phyloP scores from a whole-genome alignment of 192 early-diverging fungal species.

The Thamnidium elegans region DNA sequence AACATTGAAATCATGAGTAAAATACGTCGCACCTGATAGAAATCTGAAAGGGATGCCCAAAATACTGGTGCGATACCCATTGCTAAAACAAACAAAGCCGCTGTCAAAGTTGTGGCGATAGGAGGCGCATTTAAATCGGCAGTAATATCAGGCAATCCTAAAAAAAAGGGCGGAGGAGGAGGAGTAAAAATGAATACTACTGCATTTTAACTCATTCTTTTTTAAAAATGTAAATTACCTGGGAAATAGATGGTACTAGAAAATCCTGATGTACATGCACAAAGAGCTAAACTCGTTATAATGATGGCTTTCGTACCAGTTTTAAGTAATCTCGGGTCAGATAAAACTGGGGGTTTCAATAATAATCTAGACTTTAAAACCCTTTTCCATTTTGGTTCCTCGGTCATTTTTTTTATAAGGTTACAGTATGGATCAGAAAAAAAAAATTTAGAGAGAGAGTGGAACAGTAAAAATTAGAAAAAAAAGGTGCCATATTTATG shows the following conservation, averaged over 20 bases:
- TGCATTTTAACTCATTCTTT: no score
- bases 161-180: no score
- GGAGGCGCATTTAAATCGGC: slow-evolving; percentile 38
- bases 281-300: slow-evolving; percentile 12
- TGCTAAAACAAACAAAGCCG: slow-evolving; percentile 43
- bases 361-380: slow-evolving; percentile 20
- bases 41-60: slow-evolving; percentile 42
- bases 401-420: background rate
- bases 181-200: no score
- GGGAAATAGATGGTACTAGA: slow-evolving; percentile 32
- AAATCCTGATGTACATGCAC: slow-evolving; percentile 20
- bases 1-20: slow-evolving; percentile 35
- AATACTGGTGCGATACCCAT: slow-evolving; percentile 49
- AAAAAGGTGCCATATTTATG: no score
- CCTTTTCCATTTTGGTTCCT: slow-evolving; percentile 13
- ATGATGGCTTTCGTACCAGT: slow-evolving; percentile 17
- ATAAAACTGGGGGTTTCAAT: slow-evolving; percentile 18
- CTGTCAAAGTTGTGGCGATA: slow-evolving; percentile 42
- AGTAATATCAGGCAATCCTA: slow-evolving; percentile 31
- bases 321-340: slow-evolving; percentile 16
- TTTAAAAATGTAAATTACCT: slow-evolving; percentile 7
- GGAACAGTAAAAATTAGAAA: no score
- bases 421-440: no score
- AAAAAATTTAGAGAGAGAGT: no score
- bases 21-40: slow-evolving; percentile 42